Conservation (phyloP, 1,284 basidiomycete genomes). For the Ustilago esculenta region DNA sequence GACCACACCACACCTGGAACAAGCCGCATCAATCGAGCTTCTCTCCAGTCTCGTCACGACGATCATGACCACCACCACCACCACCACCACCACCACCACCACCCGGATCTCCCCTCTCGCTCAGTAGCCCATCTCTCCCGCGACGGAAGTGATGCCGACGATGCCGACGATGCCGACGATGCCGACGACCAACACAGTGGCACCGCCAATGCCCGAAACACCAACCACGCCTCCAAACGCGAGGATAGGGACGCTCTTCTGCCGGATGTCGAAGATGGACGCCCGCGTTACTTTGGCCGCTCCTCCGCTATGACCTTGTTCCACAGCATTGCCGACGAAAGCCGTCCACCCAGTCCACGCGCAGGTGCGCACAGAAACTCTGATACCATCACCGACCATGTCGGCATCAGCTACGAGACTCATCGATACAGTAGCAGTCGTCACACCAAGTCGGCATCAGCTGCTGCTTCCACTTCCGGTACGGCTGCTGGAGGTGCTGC, state of each 20-base stretch:
- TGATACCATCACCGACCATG: slow-evolving; percentile 16
- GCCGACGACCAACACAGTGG: neutral
- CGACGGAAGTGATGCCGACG: slow-evolving; percentile 15
- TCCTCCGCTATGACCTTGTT: slow-evolving; percentile 53
- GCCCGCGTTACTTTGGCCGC: slow-evolving; percentile 56
- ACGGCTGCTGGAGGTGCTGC: neutral
- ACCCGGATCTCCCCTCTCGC: slow-evolving; percentile 17
- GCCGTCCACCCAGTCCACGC: slow-evolving; percentile 47
- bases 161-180: slow-evolving; percentile 15
- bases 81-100: slow-evolving; percentile 6
- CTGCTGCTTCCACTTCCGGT: neutral
- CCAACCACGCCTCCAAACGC: slow-evolving; percentile 8
- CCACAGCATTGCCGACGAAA: slow-evolving; percentile 43
- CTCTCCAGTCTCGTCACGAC: too few species aligned
- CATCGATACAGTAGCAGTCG: slow-evolving; percentile 12
- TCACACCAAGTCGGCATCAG: slow-evolving; percentile 1
- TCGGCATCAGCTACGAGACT: slow-evolving; percentile 48
- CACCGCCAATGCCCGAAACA: neutral
- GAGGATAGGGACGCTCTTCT: slow-evolving; percentile 42
- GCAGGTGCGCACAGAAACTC: slow-evolving; percentile 12
- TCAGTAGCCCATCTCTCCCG: slow-evolving; percentile 14
- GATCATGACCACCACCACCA: neutral
- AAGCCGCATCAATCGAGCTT: too few species aligned
- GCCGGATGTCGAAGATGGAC: slow-evolving; percentile 58
- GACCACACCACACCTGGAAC: too few species aligned